These are phyloP conservation scores for Euryodendron excelsum DNA, from an alignment of 148 eudicot species.

Conservation along the genomic window DNA sequence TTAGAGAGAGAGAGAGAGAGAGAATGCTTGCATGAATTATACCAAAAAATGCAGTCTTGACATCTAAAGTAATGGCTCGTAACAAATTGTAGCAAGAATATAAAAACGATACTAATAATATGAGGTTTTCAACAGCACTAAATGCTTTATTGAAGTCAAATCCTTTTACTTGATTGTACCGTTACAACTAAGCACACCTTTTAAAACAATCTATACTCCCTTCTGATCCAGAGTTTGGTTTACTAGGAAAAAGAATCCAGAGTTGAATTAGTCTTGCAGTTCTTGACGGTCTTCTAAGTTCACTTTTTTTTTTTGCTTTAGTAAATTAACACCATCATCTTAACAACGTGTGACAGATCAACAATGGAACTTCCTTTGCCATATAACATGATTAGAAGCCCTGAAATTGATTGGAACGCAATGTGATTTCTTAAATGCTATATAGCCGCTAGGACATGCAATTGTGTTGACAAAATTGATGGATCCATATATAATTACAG, in stretches of 20 bases:
- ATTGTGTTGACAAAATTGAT: conserved; percentile 1
- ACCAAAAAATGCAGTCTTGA: not conserved
- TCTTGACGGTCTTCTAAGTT: not conserved
- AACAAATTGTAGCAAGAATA: not conserved
- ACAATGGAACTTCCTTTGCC: not conserved
- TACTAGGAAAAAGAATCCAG: no score
- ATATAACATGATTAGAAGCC: not conserved
- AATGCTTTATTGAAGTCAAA: not conserved
- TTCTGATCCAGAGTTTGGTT: not conserved
- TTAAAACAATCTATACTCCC: no score
- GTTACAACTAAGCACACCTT: not conserved
- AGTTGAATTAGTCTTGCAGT: not conserved
- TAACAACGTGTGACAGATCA: not conserved
- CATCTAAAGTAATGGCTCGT: no score
- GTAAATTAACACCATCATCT: no score
- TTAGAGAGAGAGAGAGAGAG: no score
- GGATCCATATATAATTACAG: not conserved
- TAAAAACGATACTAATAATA: not conserved
- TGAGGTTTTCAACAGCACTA: not conserved
- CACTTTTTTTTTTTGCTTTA: no score
- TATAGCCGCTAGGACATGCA: conserved; percentile 8
- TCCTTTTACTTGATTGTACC: not conserved
- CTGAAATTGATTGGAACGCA: not conserved
- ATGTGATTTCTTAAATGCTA: not conserved
- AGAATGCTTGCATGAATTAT: no score